These are phyloP conservation scores for Brassica incana DNA, from an alignment of 345 rosid genomes.

Conservation along the genomic window DNA sequence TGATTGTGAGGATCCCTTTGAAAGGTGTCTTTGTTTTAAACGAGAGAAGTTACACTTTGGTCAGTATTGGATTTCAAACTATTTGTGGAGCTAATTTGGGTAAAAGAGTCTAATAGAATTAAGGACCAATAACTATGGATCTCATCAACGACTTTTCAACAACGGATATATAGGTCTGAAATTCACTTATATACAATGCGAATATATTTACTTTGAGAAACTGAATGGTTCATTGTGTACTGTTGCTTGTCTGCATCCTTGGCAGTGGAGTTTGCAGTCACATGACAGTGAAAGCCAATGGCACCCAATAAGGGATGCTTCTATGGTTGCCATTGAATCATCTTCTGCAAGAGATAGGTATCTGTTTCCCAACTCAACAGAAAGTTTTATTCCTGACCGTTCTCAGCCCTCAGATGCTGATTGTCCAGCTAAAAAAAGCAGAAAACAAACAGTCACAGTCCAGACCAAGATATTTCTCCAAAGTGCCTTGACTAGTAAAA, in stretches of 20 bases:
- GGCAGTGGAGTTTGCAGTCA: conserved; percentile 56
- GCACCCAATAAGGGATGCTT: conserved; percentile 82
- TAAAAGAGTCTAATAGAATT: no score
- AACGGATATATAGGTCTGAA: no score
- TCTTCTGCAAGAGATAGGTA: conserved; percentile 76
- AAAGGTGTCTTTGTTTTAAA: background rate
- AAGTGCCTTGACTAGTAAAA: background rate
- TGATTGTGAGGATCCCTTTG: background rate
- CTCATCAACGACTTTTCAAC: no score
- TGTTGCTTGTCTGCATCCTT: conserved; percentile 74
- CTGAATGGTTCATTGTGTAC: conserved; percentile 22
- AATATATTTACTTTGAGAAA: conserved; percentile 1
- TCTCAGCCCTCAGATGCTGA: conserved; percentile 30
- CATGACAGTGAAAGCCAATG: conserved; percentile 39
- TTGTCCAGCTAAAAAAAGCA: conserved; percentile 60
- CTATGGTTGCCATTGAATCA: conserved; percentile 78
- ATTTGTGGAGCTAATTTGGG: background rate
- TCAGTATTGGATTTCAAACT: background rate
- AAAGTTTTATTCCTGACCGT: conserved; percentile 34
- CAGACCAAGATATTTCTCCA: conserved; percentile 13
- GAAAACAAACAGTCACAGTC: conserved; percentile 44
- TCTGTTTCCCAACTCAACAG: conserved; percentile 51
- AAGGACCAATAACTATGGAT: no score
- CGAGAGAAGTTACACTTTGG: conserved; percentile 1
- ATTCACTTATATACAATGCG: no score